Evolutionary conservation across 163 green algal genomes (phyloP), one percentile per base, ranked within the genome.

Genomic region (Trebouxiophyceae sp.): DNA sequence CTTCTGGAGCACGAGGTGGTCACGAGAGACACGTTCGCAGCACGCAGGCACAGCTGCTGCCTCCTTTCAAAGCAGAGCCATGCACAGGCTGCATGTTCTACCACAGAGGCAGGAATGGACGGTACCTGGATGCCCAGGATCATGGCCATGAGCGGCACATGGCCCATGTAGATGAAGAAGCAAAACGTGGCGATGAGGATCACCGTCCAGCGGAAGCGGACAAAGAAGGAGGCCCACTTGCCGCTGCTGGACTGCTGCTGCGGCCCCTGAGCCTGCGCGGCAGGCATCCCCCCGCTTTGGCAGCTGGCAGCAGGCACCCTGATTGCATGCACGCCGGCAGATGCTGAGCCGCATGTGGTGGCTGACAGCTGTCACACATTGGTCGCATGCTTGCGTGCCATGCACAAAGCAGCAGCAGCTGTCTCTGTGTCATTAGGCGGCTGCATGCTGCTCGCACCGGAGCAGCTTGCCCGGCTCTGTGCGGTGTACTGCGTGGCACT

Each of bases 131-230:
- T 87, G 28, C 65, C 72, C 24, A 87, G 69, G 45, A 89, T 78
- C 68, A 97, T 84, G 39, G 86, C 75, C 72, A 91, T 89, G 5
- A 93, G 66, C 3, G 86, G 86, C 7, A 96, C 87, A 76, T 96
- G 90, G 0, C 91, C 91, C 26, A 80, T 39, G 46, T 78, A 93
- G 23, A 96, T 83, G 31, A 95, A 76, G 24, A 65, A 63, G 0
- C 91, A 56, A 57, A 95, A 96, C 3, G 63, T 71, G 20, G 32
- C 82, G 39, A 96, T 89, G 50, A 97, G 79, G 0, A 84, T 68
- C 0, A 96, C 60, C 0, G 87, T 92, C 6, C 86, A 95, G 3
- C 83, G 46, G 5, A 85, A 85, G 19, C 91, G 78, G 0, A 84
- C 71, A 27, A 72, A 66, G 33, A 97, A 84, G 3, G 89, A 95